phyloP scores from a whole-genome alignment of 2,329 filamentous ascomycete genomes.

The Drechslerella dactyloides region DNA sequence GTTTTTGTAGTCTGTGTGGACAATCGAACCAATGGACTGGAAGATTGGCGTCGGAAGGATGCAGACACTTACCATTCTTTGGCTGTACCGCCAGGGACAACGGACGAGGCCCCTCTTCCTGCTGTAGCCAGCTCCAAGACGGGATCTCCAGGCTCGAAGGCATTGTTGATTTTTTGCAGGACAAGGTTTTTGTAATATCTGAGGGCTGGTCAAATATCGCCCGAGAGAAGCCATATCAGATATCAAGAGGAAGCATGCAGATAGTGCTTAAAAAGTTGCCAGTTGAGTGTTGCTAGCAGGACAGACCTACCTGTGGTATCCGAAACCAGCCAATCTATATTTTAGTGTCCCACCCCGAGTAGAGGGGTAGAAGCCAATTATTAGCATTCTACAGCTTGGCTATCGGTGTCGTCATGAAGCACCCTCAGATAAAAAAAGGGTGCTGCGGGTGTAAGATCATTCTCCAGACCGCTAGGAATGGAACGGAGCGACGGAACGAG shows the following conservation, averaged over 20 bases:
- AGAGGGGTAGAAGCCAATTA: background rate
- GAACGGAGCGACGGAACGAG: background rate
- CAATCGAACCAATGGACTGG: background rate
- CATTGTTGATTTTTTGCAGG: constrained; percentile 87
- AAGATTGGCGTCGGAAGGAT: background rate
- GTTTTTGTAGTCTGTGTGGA: background rate
- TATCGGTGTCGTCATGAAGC: background rate
- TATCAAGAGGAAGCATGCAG: constrained; percentile 12
- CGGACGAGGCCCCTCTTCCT: constrained; percentile 30
- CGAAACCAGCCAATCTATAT: constrained; percentile 68
- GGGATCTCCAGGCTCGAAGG: constrained; percentile 90
- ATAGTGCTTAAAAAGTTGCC: background rate
- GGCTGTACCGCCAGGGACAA: constrained; percentile 47
- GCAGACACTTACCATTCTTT: constrained; percentile 56
- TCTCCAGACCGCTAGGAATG: constrained; percentile 1
- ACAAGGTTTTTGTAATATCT: constrained; percentile 82
- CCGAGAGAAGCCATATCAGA: constrained; percentile 49
- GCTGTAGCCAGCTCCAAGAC: constrained; percentile 78
- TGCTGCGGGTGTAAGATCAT: background rate
- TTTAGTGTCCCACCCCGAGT: too few relatives aligned
- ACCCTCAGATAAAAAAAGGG: background rate
- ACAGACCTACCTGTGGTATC: constrained; percentile 70
- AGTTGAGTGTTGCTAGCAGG: background rate
- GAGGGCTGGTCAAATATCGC: constrained; percentile 62
- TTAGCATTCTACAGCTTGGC: constrained; percentile 1